A percentile compares a stretch with the other conserved stretches of the same genome.
phyloP scores from a whole-genome alignment of 2,329 filamentous ascomycete genomes.

The Ilyonectria mors-panacis region DNA sequence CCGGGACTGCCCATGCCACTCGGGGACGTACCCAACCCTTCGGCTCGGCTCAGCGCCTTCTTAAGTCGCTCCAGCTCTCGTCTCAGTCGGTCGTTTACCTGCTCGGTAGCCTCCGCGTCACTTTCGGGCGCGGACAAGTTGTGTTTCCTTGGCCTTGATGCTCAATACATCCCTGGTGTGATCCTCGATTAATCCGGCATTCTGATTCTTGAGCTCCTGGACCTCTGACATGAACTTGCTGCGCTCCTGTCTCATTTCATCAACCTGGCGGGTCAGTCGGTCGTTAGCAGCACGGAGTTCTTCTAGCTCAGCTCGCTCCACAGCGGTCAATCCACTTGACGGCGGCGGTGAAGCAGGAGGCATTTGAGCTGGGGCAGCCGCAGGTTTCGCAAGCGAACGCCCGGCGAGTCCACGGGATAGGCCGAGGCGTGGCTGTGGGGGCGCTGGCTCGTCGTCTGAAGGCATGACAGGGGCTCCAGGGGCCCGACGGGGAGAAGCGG shows the following conservation, averaged over 20 bases:
- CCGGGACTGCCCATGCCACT: conserved; percentile 57
- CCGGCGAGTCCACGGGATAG: conserved; percentile 86
- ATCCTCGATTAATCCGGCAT: conserved; percentile 96
- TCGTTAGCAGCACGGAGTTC: conserved; percentile 90
- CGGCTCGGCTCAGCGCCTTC: conserved; percentile 80
- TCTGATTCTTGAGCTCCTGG: conserved; percentile 95
- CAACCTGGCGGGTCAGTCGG: conserved; percentile 78
- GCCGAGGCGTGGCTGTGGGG: conserved; percentile 75
- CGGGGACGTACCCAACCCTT: conserved; percentile 62
- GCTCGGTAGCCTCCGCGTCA: conserved; percentile 90
- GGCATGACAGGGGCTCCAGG: conserved; percentile 64
- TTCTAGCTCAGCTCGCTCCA: conserved; percentile 94
- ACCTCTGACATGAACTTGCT: conserved; percentile 88
- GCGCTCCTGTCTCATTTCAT: conserved; percentile 87
- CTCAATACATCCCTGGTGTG: conserved; percentile 95
- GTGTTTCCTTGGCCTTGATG: conserved; percentile 98
- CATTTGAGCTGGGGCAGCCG: conserved; percentile 64
- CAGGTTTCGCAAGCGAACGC: conserved; percentile 85
- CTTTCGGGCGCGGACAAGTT: conserved; percentile 92
- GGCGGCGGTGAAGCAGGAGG: conserved; percentile 71
- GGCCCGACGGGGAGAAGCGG: conserved; percentile 69
- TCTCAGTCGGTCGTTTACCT: conserved; percentile 85
- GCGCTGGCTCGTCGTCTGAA: conserved; percentile 71
- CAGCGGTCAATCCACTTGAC: conserved; percentile 76
- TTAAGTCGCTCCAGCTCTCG: conserved; percentile 95